Percentiles rank a stretch among this genome's conserved stretches.
These are phyloP conservation scores for Backusella circina DNA, from an alignment of 192 early-diverging fungal species.

Conservation along the genomic window DNA sequence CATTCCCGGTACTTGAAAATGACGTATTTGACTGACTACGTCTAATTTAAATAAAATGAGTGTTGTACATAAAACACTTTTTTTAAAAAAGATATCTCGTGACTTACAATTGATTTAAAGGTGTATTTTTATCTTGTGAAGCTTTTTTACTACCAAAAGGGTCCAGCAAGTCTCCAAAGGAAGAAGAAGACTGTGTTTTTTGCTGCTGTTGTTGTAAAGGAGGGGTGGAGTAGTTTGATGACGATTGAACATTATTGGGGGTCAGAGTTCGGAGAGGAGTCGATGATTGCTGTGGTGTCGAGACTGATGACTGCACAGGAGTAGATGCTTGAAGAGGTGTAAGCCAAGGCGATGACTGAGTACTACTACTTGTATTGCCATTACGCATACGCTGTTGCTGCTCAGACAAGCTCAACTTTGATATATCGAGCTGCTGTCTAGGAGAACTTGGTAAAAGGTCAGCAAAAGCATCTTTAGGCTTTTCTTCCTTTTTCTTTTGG, in stretches of 20 bases:
- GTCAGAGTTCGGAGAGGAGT: not conserved
- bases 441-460: not conserved
- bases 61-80: not conserved
- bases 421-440: not conserved
- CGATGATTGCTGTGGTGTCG: not conserved
- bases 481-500: not conserved
- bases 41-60: not conserved
- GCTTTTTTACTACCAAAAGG: slow-evolving; percentile 14
- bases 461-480: slow-evolving; percentile 7
- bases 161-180: slow-evolving; percentile 26
- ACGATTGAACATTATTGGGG: not conserved
- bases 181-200: not conserved
- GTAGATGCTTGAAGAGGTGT: not conserved
- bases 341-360: slow-evolving; percentile 12
- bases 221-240: slow-evolving; percentile 6
- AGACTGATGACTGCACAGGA: not conserved
- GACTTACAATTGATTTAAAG: slow-evolving; percentile 32
- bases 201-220: not conserved
- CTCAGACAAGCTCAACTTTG: slow-evolving; percentile 14
- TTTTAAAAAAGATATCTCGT: not conserved
- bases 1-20: not conserved
- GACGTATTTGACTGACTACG: not conserved
- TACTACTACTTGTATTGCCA: not conserved
- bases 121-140: not conserved
- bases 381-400: not conserved